Evolutionary conservation across 257 asterid genomes (phyloP), one percentile per base, ranked within the genome.

Genomic region (Sherardia arvensis): DNA sequence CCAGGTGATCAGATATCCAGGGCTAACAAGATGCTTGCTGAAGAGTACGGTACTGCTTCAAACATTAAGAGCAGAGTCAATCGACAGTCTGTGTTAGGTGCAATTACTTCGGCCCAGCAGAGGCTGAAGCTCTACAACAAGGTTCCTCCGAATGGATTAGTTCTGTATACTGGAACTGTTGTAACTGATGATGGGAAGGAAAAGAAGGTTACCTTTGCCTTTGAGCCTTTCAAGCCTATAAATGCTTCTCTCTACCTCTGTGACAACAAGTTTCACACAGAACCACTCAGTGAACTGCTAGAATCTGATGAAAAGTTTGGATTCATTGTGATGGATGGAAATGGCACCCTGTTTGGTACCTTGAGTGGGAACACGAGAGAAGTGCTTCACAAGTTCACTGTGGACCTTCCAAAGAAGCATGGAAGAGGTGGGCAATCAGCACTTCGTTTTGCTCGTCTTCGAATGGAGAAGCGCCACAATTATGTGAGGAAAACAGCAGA

Each of bases 391-490:
- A 76, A 75, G 59, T 79, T 79, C 73, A 75, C 79, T 5, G 84
- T 79, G 56, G 84, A 79, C 53, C 84, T 79, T 53, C 81, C 84
- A 38, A 79, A 79, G 68, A 79, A 79, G 58, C 84, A 79, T 15
- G 84, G 84, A 40, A 75, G 81, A 66, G 84, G 84, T 66, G 84
- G 81, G 58, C 84, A 75, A 65, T 79, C 84, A 23, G 84, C 84
- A 32, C 81, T 79, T 55, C 77, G 81, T 26, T 79, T 75, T 36
- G 84, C 84, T 59, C 84, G 80, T 72, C 78, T 79, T 22, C 77
- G 84, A 62, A 72, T 79, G 80, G 83, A 79, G 69, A 79, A 79
- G 71, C 80, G 83, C 7, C 83, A 75, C 63, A 79, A 79, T 64
- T 75, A 79, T 69, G 81, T 76, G 5, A 72, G 84, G 66, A 79